These are phyloP conservation scores for Colletotrichum australisinense DNA, from an alignment of 2,329 filamentous ascomycete genomes.

Conservation along the genomic window DNA sequence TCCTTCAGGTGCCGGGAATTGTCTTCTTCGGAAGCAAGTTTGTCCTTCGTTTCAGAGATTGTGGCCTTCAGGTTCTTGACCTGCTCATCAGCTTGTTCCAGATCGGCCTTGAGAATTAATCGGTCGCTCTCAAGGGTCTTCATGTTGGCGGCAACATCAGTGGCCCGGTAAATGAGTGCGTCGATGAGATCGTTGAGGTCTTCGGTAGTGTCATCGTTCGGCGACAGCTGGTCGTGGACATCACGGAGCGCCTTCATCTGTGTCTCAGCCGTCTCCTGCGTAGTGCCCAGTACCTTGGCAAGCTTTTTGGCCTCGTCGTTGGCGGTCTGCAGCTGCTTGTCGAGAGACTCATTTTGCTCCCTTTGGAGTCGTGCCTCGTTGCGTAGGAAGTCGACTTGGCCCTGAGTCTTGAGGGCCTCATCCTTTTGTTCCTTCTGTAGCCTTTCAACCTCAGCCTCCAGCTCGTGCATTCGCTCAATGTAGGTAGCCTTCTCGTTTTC, in stretches of 20 bases:
- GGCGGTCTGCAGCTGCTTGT: constrained; percentile 65
- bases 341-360: constrained; percentile 69
- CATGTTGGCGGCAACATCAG: constrained; percentile 69
- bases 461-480: constrained; percentile 74
- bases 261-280: constrained; percentile 63
- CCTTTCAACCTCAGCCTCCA: constrained; percentile 79
- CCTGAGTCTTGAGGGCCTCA: constrained; percentile 68
- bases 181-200: constrained; percentile 71
- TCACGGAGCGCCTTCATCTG: constrained; percentile 67
- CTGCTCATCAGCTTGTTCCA: constrained; percentile 68
- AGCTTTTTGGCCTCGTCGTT: constrained; percentile 66
- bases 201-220: constrained; percentile 62
- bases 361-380: constrained; percentile 70
- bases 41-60: constrained; percentile 64
- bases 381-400: constrained; percentile 71
- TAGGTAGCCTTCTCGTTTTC: constrained; percentile 82
- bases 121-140: constrained; percentile 70
- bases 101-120: constrained; percentile 70
- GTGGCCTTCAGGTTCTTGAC: constrained; percentile 68
- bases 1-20: constrained; percentile 65
- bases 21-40: constrained; percentile 63
- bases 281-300: constrained; percentile 60
- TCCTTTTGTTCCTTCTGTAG: constrained; percentile 68
- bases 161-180: constrained; percentile 66
- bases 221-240: constrained; percentile 68